Percentiles rank a stretch among this genome's conserved stretches.
phyloP scores from a whole-genome alignment of 768 basidiomycete genomes.

The Termitomyces sp. region DNA sequence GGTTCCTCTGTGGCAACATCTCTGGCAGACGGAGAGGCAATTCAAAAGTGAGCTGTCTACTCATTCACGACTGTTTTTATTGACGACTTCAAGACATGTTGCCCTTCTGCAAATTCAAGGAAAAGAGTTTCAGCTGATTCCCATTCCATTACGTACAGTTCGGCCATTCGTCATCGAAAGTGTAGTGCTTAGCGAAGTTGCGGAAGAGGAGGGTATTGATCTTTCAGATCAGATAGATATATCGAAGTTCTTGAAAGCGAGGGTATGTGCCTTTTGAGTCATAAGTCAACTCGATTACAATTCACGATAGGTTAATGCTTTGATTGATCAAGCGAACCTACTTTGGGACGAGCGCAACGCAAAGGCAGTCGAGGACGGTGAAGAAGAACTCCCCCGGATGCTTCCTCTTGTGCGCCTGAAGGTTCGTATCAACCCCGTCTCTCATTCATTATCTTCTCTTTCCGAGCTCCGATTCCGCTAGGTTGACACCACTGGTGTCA shows the following conservation, averaged over 20 bases:
- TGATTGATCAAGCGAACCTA: constrained; percentile 74
- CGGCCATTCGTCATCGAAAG: constrained; percentile 92
- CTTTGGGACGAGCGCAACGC: constrained; percentile 76
- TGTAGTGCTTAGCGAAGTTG: constrained; percentile 65
- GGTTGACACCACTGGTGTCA: constrained; percentile 90
- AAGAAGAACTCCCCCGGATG: constrained; percentile 61
- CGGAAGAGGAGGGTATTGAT: constrained; percentile 74
- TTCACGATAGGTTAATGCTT: constrained; percentile 55
- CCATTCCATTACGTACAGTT: constrained; percentile 85
- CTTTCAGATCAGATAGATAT: constrained; percentile 80
- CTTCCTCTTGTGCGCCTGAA: constrained; percentile 86
- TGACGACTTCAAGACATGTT: constrained; percentile 61
- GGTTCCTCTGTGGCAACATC: constrained; percentile 95
- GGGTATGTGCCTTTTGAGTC: constrained; percentile 34
- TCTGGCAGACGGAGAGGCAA: constrained; percentile 86
- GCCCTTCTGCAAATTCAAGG: constrained; percentile 85
- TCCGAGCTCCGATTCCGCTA: constrained; percentile 17
- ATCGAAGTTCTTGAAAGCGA: constrained; percentile 69
- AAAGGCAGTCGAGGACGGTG: constrained; percentile 54
- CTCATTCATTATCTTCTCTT: neutral
- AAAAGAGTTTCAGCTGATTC: constrained; percentile 81
- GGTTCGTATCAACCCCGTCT: constrained; percentile 29
- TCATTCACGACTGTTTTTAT: neutral
- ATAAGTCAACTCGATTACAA: neutral
- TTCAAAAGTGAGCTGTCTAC: constrained; percentile 66